These are phyloP conservation scores for Pythium dissotocum DNA, from an alignment of 352 stramenopile species.

Conservation along the genomic window DNA sequence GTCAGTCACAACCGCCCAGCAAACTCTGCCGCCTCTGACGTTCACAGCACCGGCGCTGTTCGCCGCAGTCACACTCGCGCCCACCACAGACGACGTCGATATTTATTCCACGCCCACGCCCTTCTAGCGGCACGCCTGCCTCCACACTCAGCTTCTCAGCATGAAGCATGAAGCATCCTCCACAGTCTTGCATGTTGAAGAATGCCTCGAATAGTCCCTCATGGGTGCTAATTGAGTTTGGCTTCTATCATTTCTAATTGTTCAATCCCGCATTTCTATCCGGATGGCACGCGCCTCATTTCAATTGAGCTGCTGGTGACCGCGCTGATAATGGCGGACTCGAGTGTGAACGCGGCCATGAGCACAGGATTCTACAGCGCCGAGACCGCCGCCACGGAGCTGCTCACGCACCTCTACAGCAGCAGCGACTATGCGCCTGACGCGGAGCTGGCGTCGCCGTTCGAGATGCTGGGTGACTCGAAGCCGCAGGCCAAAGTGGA, in stretches of 20 bases:
- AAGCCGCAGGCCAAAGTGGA: constrained; percentile 40
- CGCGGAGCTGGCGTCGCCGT: constrained; percentile 18
- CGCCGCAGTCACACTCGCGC: constrained; percentile 35
- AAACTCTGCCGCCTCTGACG: background rate
- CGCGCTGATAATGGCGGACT: background rate
- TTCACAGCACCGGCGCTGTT: constrained; percentile 31
- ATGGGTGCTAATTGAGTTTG: background rate
- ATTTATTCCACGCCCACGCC: constrained; percentile 27
- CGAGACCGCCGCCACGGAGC: constrained; percentile 43
- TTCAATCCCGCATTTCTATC: constrained; percentile 1
- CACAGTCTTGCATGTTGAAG: background rate
- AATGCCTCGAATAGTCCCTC: background rate
- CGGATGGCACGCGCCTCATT: background rate
- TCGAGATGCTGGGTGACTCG: constrained; percentile 53
- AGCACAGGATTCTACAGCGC: constrained; percentile 56
- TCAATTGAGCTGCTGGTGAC: background rate
- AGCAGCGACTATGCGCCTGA: constrained; percentile 16
- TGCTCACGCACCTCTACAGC: constrained; percentile 48
- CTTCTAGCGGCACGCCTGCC: background rate
- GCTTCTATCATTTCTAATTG: constrained; percentile 19
- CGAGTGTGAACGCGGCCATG: constrained; percentile 12
- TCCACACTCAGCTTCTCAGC: too few species aligned
- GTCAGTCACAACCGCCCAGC: background rate
- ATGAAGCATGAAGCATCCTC: too few species aligned
- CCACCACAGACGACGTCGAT: constrained; percentile 36